Base-by-base conservation (phyloP, 148 eudicot species). In the Dianthus caryophyllus region DNA sequence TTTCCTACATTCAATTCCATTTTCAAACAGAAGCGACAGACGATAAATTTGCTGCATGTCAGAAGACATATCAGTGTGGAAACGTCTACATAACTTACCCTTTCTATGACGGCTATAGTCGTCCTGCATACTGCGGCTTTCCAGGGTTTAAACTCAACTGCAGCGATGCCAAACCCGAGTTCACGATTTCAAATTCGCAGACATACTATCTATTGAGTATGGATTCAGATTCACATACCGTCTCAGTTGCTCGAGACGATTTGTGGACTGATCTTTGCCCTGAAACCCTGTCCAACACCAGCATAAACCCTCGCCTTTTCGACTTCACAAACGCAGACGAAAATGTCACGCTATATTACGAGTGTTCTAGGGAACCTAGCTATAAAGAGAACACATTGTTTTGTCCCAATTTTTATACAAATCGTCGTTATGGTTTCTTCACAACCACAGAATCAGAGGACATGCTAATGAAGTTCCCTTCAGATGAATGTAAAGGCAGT, bases 91-190 rank as follows among this genome's bases (percentile, higher is more conserved):
- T 89, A 33, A 30, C 57, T 10, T 89, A 89, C 62, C 96, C 96
- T 67, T 89, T 89, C 75, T 89, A 71, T 64, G 85, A 44, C 15
- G 49, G 33, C 0, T 2, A 15, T 10, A 68, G 2, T 53, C 79
- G 88, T 50, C 84, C 88, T 0, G 64, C 17, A 0, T 68, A 58
- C 22, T 89, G 96, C 46, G 96, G 96, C 6, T 54, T 73, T 56
- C 86, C 86, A 0, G 83, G 80, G 13, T 85, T 85, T 49, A 1
- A 64, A 52, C 52, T 87, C 14, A 1, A 63, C 21, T 87, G 96
- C 81, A 55, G 51, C n/a, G 15, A 2, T 2, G 24, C 85, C 10
- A 6, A 17, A 4, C 69, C 85, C 10, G 22, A 30, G 4, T 22
- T 61, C 0, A 29, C 67, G 11, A 5, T 14, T 20, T 10, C 31